Evolutionary conservation across 495 filamentous ascomycete genomes (phyloP), one percentile per base, ranked within the genome.

Genomic region (Emericellopsis terricola): DNA sequence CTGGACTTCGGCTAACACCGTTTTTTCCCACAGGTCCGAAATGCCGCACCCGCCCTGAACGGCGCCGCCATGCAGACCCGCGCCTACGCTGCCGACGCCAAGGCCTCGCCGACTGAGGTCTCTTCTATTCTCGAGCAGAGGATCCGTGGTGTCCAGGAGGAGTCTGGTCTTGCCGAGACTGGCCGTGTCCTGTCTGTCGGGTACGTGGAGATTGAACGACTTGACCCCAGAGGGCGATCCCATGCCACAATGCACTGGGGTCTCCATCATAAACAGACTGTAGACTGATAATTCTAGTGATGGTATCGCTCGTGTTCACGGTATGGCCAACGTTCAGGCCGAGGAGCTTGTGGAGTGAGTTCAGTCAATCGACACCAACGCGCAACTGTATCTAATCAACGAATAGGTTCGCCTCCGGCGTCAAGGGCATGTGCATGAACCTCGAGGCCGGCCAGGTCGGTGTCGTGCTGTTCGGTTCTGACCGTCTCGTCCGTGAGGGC

Each of bases 401-500:
- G 28, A 38, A 42, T 40, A 94, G 89, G 72, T 97, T 97, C 71
- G 84, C 89, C 50, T 97, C 89, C 46, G 89, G 89, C 61, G 89
- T 97, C 56, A 94, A 94, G 76, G 89, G 89, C 60, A 97, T 97
- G 89, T 96, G 91, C 81, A 93, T 97, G 86, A 97, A 97, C 77
- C 73, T 97, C 59, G 89, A 97, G 68, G 89, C 89, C 60, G 89
- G 89, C 61, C 91, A 96, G 66, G 89, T 97, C 63, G 89, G 89
- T 93, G 89, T 97, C 47, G 89, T 97, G 73, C 76, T 97, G 48
- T 97, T 97, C 69, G 89, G 89, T 73, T 96, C 89, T 52, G 89
- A 97, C 69, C 86, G 89, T 81, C 75, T 94, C 51, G 89, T 97
- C 70, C 92, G 85, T 73, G 91, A 97, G 65, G 89, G 89, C 50